phyloP scores from a whole-genome alignment of 116 monocot genomes.

The Papilionanthe hybrid region DNA sequence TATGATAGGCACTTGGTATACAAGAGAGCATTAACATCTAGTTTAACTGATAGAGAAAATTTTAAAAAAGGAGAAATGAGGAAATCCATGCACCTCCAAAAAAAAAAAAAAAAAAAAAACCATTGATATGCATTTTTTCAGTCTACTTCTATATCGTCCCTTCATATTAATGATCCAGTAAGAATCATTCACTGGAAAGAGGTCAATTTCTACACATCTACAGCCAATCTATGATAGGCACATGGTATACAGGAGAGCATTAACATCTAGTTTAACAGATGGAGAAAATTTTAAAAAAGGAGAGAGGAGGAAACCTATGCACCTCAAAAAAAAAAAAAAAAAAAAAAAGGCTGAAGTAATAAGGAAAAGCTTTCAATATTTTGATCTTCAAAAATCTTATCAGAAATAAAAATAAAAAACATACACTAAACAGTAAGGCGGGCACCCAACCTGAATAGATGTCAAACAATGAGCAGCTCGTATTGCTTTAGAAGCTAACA shows the following conservation, averaged over 20 bases:
- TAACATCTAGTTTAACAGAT: not conserved
- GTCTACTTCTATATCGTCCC: not conserved
- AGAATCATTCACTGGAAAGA: not conserved
- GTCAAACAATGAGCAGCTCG: constrained; percentile 99
- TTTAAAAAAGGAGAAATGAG: not conserved
- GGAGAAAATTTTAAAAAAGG: not conserved
- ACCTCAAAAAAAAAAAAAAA: not conserved
- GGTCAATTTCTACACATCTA: not conserved
- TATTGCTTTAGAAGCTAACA: constrained; percentile 90
- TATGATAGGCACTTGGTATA: not conserved
- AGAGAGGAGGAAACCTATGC: not conserved
- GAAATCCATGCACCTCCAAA: not conserved
- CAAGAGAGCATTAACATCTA: not conserved
- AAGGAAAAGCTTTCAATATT: constrained; percentile 1
- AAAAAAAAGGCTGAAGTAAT: not conserved
- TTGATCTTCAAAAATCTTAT: not conserved
- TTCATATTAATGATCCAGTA: not conserved
- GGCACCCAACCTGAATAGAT: constrained; percentile 76
- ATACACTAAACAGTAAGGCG: not conserved
- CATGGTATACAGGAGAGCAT: not conserved
- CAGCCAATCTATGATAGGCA: not conserved
- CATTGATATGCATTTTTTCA: not conserved
- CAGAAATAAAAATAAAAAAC: not conserved
- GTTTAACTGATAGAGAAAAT: not conserved
- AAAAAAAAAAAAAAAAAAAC: not conserved